Conservation (phyloP, 148 eudicot species). For the Silene latifolia region DNA sequence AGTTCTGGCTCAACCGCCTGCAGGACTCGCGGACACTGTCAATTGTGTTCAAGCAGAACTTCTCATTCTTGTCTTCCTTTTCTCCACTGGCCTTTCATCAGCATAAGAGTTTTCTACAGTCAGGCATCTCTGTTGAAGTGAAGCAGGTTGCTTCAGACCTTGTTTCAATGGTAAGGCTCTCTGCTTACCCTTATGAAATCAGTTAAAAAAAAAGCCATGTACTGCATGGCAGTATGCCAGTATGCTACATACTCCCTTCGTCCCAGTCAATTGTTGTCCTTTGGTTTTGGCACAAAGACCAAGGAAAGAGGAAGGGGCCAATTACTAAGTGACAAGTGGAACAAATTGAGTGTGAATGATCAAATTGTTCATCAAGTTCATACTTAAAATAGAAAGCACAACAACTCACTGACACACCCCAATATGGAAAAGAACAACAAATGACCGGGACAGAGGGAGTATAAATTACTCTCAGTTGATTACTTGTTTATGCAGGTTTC, state of each 20-base stretch:
- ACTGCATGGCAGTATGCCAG: not conserved
- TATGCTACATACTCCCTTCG: no score
- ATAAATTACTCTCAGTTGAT: slow-evolving; percentile 10
- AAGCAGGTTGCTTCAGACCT: slow-evolving; percentile 55
- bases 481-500: slow-evolving; percentile 46
- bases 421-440: no score
- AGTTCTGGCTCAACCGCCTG: slow-evolving; percentile 62
- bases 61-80: slow-evolving; percentile 37
- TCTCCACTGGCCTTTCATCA: slow-evolving; percentile 32
- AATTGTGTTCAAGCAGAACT: slow-evolving; percentile 60
- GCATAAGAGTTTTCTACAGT: slow-evolving; percentile 23
- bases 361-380: no score
- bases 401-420: no score
- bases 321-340: no score
- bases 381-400: no score
- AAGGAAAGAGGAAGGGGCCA: no score
- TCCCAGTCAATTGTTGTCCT: no score
- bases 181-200: not conserved
- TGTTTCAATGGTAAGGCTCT: slow-evolving; percentile 47
- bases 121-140: slow-evolving; percentile 43
- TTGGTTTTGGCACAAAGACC: no score
- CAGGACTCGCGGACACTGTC: slow-evolving; percentile 41
- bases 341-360: no score
- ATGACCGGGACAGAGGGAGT: no score
- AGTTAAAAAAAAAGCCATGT: not conserved